These are phyloP conservation scores for Sphaerulina vaccinii DNA, from an alignment of 2,329 filamentous ascomycete species.

Conservation along the genomic window DNA sequence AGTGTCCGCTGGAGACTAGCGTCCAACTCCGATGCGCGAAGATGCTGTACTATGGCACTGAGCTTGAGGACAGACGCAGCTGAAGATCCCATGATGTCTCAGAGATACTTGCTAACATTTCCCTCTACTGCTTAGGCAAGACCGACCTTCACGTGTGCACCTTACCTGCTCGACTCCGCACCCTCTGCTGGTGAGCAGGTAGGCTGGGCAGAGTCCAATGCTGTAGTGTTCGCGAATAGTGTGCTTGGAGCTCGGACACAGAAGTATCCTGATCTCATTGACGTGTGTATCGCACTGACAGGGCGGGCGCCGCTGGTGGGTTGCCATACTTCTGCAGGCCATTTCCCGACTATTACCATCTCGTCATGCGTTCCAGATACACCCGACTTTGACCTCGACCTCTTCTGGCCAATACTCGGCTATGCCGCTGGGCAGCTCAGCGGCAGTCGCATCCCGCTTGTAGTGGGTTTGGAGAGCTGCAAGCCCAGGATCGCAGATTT, in stretches of 20 bases:
- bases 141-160: conserved; percentile 47
- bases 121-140: too few relatives aligned
- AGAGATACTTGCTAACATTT: too few relatives aligned
- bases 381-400: conserved; percentile 26
- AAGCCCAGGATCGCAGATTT: conserved; percentile 36
- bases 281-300: conserved; percentile 46
- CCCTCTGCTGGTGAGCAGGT: conserved; percentile 43
- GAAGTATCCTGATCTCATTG: conserved; percentile 50
- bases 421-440: conserved; percentile 40
- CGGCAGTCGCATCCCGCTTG: conserved; percentile 37
- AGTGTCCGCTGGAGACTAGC: too few relatives aligned
- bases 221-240: conserved; percentile 49
- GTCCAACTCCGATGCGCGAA: too few relatives aligned
- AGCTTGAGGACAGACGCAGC: too few relatives aligned
- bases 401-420: conserved; percentile 43
- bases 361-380: conserved; percentile 26
- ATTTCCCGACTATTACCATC: conserved; percentile 19
- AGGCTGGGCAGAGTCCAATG: conserved; percentile 49
- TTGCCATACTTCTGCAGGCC: conserved; percentile 31
- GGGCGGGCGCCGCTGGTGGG: conserved; percentile 39
- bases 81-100: too few relatives aligned
- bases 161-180: conserved; percentile 42
- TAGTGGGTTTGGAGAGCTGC: conserved; percentile 38
- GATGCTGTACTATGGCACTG: too few relatives aligned
- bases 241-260: conserved; percentile 46